Evolutionary conservation across 2,329 filamentous ascomycete species (phyloP), one percentile per base, ranked within the genome.

Genomic region (Ascochyta koolunga): DNA sequence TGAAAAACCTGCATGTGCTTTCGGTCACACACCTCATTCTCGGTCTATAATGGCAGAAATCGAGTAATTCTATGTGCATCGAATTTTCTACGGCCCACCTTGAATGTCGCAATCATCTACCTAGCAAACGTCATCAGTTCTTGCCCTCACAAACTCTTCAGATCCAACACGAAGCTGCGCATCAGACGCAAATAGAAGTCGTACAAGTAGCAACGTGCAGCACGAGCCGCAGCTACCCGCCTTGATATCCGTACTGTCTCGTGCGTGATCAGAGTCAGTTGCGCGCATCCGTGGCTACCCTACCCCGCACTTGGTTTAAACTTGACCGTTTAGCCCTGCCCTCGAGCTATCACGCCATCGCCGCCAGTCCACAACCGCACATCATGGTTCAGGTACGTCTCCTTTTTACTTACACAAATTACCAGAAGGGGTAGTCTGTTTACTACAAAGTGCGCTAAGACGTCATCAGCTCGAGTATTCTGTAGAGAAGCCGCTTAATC

Each of bases 401-500:
- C 52, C 45, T n/a, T 60, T 13, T 33, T 10, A 7, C 15, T 56
- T 25, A 37, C 39, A 54, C 19, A 58, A 48, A 43, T 58, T 49
- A 50, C 62, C 60, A 33, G 50, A 63, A 59, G 11, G 21, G 64
- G 63, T 39, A 59, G 45, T 60, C 25, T 64, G 55, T 64, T 48
- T 48, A 48, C 38, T 45, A 16, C 11, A 4, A 36, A 21, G 53
- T 19, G 21, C 22, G 24, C 21, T 48, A 44, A 52, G 42, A 63
- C 35, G 33, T 62, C 59, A 64, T 55, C 62, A 74, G 70, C 64
- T 72, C 18, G 74, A 78, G 45, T 77, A 78, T 45, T 69, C 73
- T 11, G 77, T 77, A 47, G 71, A 79, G 50, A 60, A 80, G 43
- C 80, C 80, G 42, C 69, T 82, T 38, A 82, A 82, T 58, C 72